Conservation (phyloP, 2,329 filamentous ascomycete species). For the Tolypocladium capitatum region DNA sequence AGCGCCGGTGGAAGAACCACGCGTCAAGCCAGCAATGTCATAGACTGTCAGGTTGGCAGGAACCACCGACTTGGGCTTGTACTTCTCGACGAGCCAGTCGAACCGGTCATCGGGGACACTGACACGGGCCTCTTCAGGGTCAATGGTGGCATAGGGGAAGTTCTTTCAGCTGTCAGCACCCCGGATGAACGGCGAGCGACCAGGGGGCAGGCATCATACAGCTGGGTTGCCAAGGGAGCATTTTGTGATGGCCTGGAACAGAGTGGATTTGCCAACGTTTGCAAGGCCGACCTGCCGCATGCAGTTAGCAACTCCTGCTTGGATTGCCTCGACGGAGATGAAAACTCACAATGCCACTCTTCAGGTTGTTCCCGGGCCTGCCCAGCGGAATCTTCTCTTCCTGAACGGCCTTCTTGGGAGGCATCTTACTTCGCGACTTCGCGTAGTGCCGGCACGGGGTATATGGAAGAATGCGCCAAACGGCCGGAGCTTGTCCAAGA, state of each 20-base stretch:
- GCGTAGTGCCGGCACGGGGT: slow-evolving; percentile 43
- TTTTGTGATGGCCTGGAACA: slow-evolving; percentile 99
- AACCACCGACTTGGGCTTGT: slow-evolving; percentile 95
- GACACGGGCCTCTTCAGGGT: slow-evolving; percentile 95
- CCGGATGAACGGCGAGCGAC: slow-evolving; percentile 20
- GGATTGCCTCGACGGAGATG: slow-evolving; percentile 1
- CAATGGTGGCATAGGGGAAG: slow-evolving; percentile 98
- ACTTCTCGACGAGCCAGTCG: slow-evolving; percentile 91
- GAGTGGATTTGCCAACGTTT: slow-evolving; percentile 97
- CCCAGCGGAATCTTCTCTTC: slow-evolving; percentile 96
- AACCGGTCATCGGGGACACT: slow-evolving; percentile 92
- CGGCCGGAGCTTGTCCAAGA: slow-evolving; percentile 30
- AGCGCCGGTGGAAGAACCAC: slow-evolving; percentile 90
- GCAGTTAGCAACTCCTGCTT: neutral
- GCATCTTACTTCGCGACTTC: slow-evolving; percentile 64
- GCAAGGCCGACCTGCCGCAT: slow-evolving; percentile 73
- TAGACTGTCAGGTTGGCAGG: slow-evolving; percentile 97
- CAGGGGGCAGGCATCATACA: slow-evolving; percentile 38
- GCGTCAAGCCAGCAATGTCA: slow-evolving; percentile 93
- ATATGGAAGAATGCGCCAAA: slow-evolving; percentile 37
- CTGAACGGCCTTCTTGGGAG: slow-evolving; percentile 82
- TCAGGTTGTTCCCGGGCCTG: slow-evolving; percentile 92
- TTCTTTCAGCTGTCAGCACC: slow-evolving; percentile 48
- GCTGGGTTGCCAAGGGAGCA: slow-evolving; percentile 94
- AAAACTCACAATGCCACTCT: slow-evolving; percentile 86